phyloP scores from a whole-genome alignment of 2,329 filamentous ascomycete species.

The Penicillium oxalicum region DNA sequence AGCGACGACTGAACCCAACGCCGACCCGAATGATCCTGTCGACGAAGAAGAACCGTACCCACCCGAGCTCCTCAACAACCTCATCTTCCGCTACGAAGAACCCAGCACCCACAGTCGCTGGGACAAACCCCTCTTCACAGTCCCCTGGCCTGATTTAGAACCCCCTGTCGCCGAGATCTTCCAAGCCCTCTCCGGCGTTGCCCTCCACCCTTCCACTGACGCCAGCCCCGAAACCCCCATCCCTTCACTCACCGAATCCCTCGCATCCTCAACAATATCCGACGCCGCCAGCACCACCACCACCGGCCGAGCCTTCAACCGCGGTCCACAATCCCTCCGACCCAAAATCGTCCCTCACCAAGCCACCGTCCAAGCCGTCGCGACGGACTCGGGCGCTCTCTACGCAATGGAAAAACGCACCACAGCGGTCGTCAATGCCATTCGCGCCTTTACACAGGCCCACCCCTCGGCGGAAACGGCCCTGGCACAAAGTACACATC shows the following conservation, averaged over 20 bases:
- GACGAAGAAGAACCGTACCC: slow-evolving; percentile 42
- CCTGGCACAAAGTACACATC: slow-evolving; percentile 24
- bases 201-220: slow-evolving; percentile 21
- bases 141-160: slow-evolving; percentile 50
- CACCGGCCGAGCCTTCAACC: slow-evolving; percentile 14
- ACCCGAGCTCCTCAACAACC: slow-evolving; percentile 55
- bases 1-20: not conserved
- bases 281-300: slow-evolving; percentile 26
- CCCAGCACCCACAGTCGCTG: slow-evolving; percentile 61
- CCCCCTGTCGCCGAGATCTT: slow-evolving; percentile 57
- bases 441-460: slow-evolving; percentile 37
- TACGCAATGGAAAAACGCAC: slow-evolving; percentile 42
- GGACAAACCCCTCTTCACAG: slow-evolving; percentile 61
- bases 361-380: slow-evolving; percentile 38
- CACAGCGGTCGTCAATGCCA: slow-evolving; percentile 36
- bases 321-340: slow-evolving; percentile 12
- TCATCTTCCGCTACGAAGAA: slow-evolving; percentile 62
- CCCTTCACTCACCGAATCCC: slow-evolving; percentile 15
- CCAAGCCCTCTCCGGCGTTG: slow-evolving; percentile 47
- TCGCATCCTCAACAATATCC: slow-evolving; percentile 19
- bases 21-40: slow-evolving; percentile 1
- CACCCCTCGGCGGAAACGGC: slow-evolving; percentile 35
- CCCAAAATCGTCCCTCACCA: slow-evolving; percentile 37
- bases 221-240: slow-evolving; percentile 11
- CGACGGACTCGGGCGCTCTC: slow-evolving; percentile 38